Evolutionary conservation across 208 protist species (phyloP).

Genomic region (Acanthamoeba lenticulata): DNA sequence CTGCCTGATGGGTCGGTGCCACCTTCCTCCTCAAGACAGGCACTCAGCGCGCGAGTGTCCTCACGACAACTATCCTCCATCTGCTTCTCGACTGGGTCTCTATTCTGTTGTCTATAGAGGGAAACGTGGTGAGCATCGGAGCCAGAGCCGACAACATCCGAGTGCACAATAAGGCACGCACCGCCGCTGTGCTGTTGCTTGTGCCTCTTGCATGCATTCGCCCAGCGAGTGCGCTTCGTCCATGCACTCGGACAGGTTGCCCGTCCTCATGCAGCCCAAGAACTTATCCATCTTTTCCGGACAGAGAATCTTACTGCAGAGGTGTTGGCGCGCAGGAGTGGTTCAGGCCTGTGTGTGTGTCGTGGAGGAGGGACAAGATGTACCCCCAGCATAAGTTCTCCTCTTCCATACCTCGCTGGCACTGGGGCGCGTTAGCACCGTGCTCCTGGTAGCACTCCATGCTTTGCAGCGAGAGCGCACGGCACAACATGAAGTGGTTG

Average conservation of each 20-base stretch:
- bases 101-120: background rate
- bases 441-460: slow-evolving; percentile 39
- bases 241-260: slow-evolving; percentile 10
- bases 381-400: slow-evolving; percentile 37
- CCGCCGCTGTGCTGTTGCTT: background rate
- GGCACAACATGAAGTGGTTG: slow-evolving; percentile 50
- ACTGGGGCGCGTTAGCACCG: background rate
- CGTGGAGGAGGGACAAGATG: no score
- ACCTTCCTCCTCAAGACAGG: background rate
- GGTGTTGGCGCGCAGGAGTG: background rate
- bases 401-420: slow-evolving; percentile 7
- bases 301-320: background rate
- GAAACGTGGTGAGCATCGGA: background rate
- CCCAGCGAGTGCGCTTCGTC: background rate
- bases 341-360: no score
- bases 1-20: background rate
- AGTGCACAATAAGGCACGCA: background rate
- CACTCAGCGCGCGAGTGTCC: background rate
- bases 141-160: background rate
- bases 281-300: slow-evolving; percentile 24
- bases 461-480: slow-evolving; percentile 36
- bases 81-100: background rate
- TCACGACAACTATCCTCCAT: slow-evolving; percentile 7
- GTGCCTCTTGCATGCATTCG: slow-evolving; percentile 16
- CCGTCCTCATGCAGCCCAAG: slow-evolving; percentile 7